Evolutionary conservation across 176 grass and related monocot genomes (phyloP).

Genomic region (Dactylis glomerata): DNA sequence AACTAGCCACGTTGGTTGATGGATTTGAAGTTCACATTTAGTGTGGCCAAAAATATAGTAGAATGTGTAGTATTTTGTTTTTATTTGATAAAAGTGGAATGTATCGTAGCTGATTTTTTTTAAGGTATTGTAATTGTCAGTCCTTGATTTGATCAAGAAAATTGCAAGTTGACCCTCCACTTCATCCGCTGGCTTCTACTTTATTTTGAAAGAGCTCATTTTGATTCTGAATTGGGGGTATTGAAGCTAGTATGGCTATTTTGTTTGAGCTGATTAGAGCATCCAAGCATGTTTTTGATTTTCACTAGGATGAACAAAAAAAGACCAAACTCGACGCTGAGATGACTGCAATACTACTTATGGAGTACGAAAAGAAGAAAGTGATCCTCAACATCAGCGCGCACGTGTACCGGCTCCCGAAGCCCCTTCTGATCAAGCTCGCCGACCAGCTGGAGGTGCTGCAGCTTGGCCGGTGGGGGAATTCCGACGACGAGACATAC

Average conservation of each 20-base stretch:
- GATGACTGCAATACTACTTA: background rate
- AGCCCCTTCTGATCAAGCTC: background rate
- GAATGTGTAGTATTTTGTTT: too few relatives aligned
- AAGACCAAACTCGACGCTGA: background rate
- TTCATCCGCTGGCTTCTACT: too few relatives aligned
- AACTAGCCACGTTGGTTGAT: too few relatives aligned
- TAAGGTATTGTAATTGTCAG: background rate
- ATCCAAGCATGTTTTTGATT: background rate
- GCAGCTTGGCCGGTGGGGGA: slow-evolving; percentile 28
- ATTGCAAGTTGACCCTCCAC: too few relatives aligned
- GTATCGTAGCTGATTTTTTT: background rate
- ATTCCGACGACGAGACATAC: slow-evolving; percentile 14
- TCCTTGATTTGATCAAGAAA: background rate
- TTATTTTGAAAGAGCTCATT: too few relatives aligned
- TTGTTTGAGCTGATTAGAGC: background rate
- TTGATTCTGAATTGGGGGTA: too few relatives aligned
- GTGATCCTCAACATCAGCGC: slow-evolving; percentile 32
- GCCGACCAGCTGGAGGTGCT: background rate
- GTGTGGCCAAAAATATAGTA: too few relatives aligned
- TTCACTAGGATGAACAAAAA: background rate
- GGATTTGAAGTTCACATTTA: too few relatives aligned
- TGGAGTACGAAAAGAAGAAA: background rate
- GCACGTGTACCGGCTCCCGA: slow-evolving; percentile 28
- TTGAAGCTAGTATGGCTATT: too few relatives aligned
- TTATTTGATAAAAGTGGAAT: too few relatives aligned